Conservation (phyloP, 805 yeast species). For the Schwanniomyces occidentalis region DNA sequence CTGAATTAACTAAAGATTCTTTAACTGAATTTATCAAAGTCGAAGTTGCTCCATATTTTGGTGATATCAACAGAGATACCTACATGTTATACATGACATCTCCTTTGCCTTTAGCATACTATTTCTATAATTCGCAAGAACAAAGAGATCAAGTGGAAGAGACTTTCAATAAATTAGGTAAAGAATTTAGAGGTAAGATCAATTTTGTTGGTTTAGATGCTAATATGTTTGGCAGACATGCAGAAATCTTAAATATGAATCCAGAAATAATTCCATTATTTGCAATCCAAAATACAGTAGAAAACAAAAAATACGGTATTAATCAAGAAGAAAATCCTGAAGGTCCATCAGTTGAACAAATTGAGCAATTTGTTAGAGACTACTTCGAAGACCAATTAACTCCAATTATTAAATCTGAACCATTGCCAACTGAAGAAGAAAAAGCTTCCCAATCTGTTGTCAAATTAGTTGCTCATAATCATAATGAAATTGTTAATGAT, state of each 20-base stretch:
- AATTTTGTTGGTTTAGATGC: slow-evolving; percentile 92
- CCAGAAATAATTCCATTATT: slow-evolving; percentile 83
- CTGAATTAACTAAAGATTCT: slow-evolving; percentile 29
- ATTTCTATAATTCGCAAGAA: slow-evolving; percentile 72
- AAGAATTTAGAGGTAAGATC: slow-evolving; percentile 72
- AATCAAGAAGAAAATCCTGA: slow-evolving; percentile 57
- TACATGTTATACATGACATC: slow-evolving; percentile 73
- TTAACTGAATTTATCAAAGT: slow-evolving; percentile 51
- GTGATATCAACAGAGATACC: slow-evolving; percentile 81
- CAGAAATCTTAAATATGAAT: slow-evolving; percentile 78
- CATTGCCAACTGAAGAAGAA: slow-evolving; percentile 80
- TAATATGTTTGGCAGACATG: slow-evolving; percentile 76
- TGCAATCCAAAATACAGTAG: slow-evolving; percentile 72
- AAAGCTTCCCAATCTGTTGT: slow-evolving; percentile 55
- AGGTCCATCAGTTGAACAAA: slow-evolving; percentile 45
- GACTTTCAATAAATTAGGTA: slow-evolving; percentile 62
- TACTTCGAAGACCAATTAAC: slow-evolving; percentile 63
- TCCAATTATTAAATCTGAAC: slow-evolving; percentile 82
- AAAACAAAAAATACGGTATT: slow-evolving; percentile 76
- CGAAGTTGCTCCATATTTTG: slow-evolving; percentile 80
- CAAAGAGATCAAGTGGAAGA: slow-evolving; percentile 59
- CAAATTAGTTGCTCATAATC: slow-evolving; percentile 82
- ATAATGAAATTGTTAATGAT: slow-evolving; percentile 64
- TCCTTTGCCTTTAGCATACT: slow-evolving; percentile 80
- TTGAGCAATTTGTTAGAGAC: slow-evolving; percentile 62